Evolutionary conservation across 345 rosid genomes (phyloP).

Genomic region (Gossypium anomalum): DNA sequence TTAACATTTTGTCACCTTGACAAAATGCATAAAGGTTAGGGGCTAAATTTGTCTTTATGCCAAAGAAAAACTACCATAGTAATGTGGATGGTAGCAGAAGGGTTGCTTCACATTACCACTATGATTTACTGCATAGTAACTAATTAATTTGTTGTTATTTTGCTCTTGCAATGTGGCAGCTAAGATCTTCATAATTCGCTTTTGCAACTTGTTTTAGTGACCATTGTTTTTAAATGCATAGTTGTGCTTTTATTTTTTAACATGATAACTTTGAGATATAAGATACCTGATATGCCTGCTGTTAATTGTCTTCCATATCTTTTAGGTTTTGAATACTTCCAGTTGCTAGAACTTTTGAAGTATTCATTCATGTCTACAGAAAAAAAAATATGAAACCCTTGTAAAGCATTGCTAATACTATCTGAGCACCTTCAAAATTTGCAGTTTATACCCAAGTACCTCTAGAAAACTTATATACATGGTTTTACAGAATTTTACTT

Average conservation of each 20-base stretch:
- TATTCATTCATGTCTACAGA: background rate
- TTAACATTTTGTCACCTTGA: too few species aligned
- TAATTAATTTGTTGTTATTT: background rate
- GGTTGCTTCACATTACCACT: background rate
- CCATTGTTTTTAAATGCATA: background rate
- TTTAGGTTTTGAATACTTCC: background rate
- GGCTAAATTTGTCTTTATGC: too few species aligned
- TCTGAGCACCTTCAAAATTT: background rate
- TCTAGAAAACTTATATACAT: background rate
- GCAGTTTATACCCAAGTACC: background rate
- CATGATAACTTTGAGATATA: background rate
- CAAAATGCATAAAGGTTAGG: too few species aligned
- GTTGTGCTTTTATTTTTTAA: background rate
- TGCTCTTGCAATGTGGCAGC: background rate
- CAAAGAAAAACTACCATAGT: background rate
- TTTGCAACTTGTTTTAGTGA: background rate
- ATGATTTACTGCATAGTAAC: background rate
- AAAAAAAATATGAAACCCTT: background rate
- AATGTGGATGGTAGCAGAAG: background rate
- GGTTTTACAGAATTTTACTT: background rate
- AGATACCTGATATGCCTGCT: background rate
- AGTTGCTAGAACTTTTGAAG: background rate
- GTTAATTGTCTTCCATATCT: background rate
- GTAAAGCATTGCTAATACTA: background rate
- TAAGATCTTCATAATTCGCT: background rate